Conservation (phyloP, 2,329 filamentous ascomycete species). For the Hortaea werneckii region DNA sequence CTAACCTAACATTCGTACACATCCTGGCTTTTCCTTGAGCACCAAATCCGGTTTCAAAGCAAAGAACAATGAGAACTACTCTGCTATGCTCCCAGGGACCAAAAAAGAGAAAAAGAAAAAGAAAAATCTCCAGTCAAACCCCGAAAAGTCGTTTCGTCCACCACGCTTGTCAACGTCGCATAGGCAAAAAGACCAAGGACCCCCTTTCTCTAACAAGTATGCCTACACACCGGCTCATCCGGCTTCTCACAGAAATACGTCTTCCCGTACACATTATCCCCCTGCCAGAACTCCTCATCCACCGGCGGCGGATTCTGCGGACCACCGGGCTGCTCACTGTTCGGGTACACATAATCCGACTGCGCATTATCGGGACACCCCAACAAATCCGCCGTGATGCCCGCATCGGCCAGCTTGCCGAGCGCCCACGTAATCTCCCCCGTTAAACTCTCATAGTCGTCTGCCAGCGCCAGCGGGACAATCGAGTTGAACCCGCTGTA, state of each 20-base stretch:
- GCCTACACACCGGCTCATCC: conserved; percentile 12
- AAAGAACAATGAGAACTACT: too few species aligned
- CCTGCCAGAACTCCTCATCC: conserved; percentile 15
- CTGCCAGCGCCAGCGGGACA: conserved; percentile 24
- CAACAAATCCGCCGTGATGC: conserved; percentile 21
- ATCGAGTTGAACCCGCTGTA: conserved; percentile 28
- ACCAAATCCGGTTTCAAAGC: too few species aligned
- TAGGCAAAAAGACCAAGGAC: too few species aligned
- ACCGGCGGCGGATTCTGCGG: conserved; percentile 19
- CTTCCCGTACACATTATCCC: conserved; percentile 27
- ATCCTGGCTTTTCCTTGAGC: too few species aligned
- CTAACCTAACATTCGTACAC: too few species aligned
- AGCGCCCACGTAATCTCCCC: conserved; percentile 22
- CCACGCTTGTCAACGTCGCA: too few species aligned
- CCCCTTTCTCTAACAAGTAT: not conserved
- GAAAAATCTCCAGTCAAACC: too few species aligned
- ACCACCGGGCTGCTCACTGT: conserved; percentile 20
- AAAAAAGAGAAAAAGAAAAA: too few species aligned
- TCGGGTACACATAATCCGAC: conserved; percentile 21
- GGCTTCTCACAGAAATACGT: conserved; percentile 24
- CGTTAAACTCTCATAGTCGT: conserved; percentile 13
- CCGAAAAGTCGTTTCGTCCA: too few species aligned
- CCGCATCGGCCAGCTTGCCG: conserved; percentile 20
- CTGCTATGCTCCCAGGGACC: too few species aligned
- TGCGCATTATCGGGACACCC: conserved; percentile 23